These are phyloP conservation scores for Pouteria campechiana DNA, from an alignment of 179 eudicot species.

Conservation along the genomic window DNA sequence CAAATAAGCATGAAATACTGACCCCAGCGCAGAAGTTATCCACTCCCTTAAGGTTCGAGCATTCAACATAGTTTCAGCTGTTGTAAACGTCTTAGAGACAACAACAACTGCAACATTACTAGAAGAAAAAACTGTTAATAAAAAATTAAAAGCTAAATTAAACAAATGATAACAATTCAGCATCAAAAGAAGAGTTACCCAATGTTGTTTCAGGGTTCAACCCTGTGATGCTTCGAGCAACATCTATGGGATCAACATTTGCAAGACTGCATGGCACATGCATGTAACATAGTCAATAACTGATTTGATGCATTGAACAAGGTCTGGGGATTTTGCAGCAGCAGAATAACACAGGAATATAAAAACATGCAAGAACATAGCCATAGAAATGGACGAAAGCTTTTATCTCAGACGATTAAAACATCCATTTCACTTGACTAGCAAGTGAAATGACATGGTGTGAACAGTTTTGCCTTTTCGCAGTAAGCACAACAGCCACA, in stretches of 20 bases:
- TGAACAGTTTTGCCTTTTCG: too few species aligned
- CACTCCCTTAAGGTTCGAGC: conserved; percentile 97
- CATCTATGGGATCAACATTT: conserved; percentile 95
- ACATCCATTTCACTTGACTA: too few species aligned
- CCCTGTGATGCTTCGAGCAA: conserved; percentile 78
- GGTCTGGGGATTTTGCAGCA: too few species aligned
- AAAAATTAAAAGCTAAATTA: background rate
- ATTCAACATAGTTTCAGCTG: conserved; percentile 98
- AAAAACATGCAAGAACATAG: too few species aligned
- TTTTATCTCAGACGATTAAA: too few species aligned
- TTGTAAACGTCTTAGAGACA: conserved; percentile 95
- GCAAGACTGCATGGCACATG: conserved; percentile 65
- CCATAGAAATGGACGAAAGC: too few species aligned
- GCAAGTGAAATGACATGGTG: too few species aligned
- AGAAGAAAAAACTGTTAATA: conserved; percentile 4
- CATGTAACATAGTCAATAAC: too few species aligned
- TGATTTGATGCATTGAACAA: too few species aligned
- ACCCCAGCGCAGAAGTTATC: conserved; percentile 97
- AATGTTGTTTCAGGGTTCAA: conserved; percentile 96
- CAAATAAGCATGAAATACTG: too few species aligned
- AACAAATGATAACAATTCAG: background rate
- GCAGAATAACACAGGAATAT: too few species aligned
- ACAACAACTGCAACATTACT: conserved; percentile 63
- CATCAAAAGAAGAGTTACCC: conserved; percentile 26
- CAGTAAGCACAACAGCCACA: conserved; percentile 1